Evolutionary conservation across 2,329 filamentous ascomycete species (phyloP).

Genomic region (Sphaerulina musiva): DNA sequence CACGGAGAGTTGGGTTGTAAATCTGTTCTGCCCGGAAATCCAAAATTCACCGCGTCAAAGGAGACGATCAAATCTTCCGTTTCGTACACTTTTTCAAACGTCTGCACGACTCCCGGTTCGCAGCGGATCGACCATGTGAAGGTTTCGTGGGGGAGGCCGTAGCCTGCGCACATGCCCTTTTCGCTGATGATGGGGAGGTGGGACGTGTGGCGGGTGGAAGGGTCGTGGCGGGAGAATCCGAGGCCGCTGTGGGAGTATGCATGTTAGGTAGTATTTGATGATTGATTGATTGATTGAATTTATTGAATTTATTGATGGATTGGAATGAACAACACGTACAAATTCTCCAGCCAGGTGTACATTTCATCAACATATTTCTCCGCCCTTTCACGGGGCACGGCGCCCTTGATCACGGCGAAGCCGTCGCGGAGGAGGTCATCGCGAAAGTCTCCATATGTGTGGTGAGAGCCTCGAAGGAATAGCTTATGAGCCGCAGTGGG

Average conservation of each 20-base stretch:
- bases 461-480: background rate
- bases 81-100: slow-evolving; percentile 44
- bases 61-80: slow-evolving; percentile 46
- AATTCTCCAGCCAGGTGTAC: slow-evolving; percentile 32
- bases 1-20: slow-evolving; percentile 38
- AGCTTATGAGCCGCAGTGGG: background rate
- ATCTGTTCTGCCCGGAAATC: slow-evolving; percentile 39
- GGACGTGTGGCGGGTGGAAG: slow-evolving; percentile 32
- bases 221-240: slow-evolving; percentile 35
- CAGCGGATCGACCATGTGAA: slow-evolving; percentile 47
- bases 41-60: slow-evolving; percentile 45
- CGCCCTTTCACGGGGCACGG: slow-evolving; percentile 40
- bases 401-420: slow-evolving; percentile 44
- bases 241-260: slow-evolving; percentile 24
- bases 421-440: slow-evolving; percentile 37
- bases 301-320: slow-evolving; percentile 11
- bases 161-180: slow-evolving; percentile 46
- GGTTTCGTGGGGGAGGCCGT: slow-evolving; percentile 45
- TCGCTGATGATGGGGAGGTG: slow-evolving; percentile 40
- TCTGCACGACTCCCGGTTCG: slow-evolving; percentile 43
- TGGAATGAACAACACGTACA: slow-evolving; percentile 21
- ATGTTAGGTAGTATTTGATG: too few species aligned
- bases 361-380: slow-evolving; percentile 31
- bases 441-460: slow-evolving; percentile 32
- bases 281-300: too few species aligned